A percentile compares a stretch with the other conserved stretches of the same genome.
These are phyloP conservation scores for Juglanconis sp. DNA, from an alignment of 2,329 filamentous ascomycete species.

Conservation along the genomic window DNA sequence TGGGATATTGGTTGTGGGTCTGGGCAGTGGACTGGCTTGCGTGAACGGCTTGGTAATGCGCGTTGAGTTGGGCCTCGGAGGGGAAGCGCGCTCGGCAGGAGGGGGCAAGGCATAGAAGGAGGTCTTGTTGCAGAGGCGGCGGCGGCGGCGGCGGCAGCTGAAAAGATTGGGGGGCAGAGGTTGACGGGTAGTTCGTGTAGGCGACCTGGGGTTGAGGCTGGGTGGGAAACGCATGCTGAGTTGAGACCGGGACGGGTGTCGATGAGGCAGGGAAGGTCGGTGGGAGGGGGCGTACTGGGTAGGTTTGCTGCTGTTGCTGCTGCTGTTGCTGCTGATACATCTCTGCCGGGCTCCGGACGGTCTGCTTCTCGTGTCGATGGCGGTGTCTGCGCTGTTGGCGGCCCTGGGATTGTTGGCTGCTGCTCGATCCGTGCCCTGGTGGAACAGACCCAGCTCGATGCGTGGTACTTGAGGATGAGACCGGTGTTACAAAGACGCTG, in stretches of 20 bases:
- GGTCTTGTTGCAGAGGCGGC: neutral
- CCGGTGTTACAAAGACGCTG: neutral
- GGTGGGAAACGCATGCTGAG: neutral
- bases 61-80: constrained; percentile 2
- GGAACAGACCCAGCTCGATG: neutral
- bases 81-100: constrained; percentile 11
- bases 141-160: neutral
- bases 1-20: neutral
- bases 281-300: neutral
- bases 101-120: constrained; percentile 12
- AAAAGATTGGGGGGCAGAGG: neutral
- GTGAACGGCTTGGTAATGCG: constrained; percentile 26
- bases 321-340: neutral
- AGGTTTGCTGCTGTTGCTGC: neutral
- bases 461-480: neutral
- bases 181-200: neutral
- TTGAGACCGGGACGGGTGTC: neutral
- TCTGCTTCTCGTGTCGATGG: neutral
- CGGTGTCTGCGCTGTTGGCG: neutral
- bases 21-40: neutral
- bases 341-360: neutral
- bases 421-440: neutral
- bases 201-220: neutral
- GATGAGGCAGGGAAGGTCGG: neutral
- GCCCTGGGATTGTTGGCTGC: neutral